Base-by-base conservation (phyloP, 805 yeast genomes). In the Schwanniomyces pseudopolymorphus region DNA sequence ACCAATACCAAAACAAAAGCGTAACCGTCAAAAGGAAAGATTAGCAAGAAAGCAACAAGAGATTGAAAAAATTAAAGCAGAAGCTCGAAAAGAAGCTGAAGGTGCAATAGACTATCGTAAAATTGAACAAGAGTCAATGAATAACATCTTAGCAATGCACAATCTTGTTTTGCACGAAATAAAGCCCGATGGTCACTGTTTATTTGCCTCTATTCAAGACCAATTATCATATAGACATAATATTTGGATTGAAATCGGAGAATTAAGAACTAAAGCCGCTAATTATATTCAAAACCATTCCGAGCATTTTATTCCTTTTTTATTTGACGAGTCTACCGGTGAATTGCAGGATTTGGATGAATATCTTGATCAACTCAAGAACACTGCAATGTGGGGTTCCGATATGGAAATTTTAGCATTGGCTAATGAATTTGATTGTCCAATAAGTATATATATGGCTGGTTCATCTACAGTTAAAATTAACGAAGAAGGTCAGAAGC, bases 371-470 rank as follows among this genome's bases (percentile, higher is more conserved):
- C 85, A 83, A 51, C 74, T 92, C 47, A 86, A 79, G 48, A 72
- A 64, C n/a, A 89, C 96, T 0, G 83, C 96, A 0, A 80, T 87
- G 74, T 92, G 99, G 99, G 99, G 99, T 21, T 94, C 96, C 7
- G 97, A 94, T 57, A 72, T 89, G 72, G 99, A 92, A 69, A 83
- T 92, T 16, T 64, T 88, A 59, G 97, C 97, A 0, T 71, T 91
- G 35, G 77, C 95, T 0, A 76, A 81, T 48, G 80, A 79, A n/a
- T 87, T 75, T 56, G 74, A 84, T 48, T 82, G 87, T 54, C 87
- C 90, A 0, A 80, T 92, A n/a, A 74, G 83, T 40, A 84, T 92
- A 9, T 73, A 84, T 68, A 81, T 87, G 74, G 86, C 89, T 40
- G 96, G 95, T 0, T 78, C 89, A 35, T 78, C 90, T 4, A 76